Conservation (phyloP, 371 early-diverging fungal genomes). For the Choanephora cucurbitarum region DNA sequence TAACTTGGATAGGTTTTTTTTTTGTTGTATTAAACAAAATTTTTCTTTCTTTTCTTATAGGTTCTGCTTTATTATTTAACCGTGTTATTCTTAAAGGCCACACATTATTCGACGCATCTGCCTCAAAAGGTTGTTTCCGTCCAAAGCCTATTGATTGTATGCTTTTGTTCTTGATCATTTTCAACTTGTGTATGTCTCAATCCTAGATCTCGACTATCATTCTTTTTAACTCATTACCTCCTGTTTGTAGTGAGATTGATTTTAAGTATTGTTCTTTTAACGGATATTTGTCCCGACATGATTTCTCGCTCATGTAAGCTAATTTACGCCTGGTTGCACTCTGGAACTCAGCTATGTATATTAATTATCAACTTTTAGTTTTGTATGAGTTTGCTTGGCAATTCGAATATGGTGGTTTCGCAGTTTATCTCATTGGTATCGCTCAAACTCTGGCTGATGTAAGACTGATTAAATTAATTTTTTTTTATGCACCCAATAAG, state of each 20-base stretch:
- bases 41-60: too few species aligned
- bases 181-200: slow-evolving; percentile 20
- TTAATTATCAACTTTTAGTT: slow-evolving; percentile 14
- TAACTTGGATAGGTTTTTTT: background rate
- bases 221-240: background rate
- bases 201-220: background rate
- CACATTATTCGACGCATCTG: slow-evolving; percentile 16
- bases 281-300: slow-evolving; percentile 26
- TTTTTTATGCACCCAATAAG: too few species aligned
- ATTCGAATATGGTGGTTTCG: slow-evolving; percentile 29
- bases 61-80: slow-evolving; percentile 15
- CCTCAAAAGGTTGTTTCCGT: slow-evolving; percentile 23
- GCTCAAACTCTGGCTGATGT: slow-evolving; percentile 37
- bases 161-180: slow-evolving; percentile 27
- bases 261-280: slow-evolving; percentile 24
- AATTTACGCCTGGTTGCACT: too few species aligned
- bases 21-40: background rate
- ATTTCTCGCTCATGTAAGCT: slow-evolving; percentile 33
- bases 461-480: slow-evolving; percentile 2
- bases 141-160: slow-evolving; percentile 38
- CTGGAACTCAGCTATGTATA: too few species aligned
- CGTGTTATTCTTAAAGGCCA: slow-evolving; percentile 27
- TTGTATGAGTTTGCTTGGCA: slow-evolving; percentile 35
- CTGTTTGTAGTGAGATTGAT: slow-evolving; percentile 35
- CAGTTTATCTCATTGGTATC: slow-evolving; percentile 34